These are phyloP conservation scores for Trametes hirsuta DNA, from an alignment of 1,284 basidiomycete genomes.

Conservation along the genomic window DNA sequence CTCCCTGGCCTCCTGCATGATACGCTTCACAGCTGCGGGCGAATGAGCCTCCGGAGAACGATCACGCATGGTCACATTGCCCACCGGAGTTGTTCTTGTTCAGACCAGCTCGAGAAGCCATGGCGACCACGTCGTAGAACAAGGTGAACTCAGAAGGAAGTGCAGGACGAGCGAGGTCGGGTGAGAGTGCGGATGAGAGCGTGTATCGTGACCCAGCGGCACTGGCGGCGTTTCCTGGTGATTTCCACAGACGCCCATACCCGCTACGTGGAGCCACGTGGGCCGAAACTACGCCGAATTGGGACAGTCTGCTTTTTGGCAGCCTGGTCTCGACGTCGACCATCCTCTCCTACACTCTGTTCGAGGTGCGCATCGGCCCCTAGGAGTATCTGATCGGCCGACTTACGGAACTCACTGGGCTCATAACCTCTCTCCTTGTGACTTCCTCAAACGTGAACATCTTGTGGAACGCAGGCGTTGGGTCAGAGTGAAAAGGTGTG, in stretches of 20 bases:
- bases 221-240: constrained; percentile 13
- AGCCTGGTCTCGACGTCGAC: constrained; percentile 5
- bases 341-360: constrained; percentile 9
- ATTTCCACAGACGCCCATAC: constrained; percentile 22
- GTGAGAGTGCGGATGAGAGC: constrained; percentile 4
- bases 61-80: constrained; percentile 17
- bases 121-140: constrained; percentile 22
- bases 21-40: constrained; percentile 83
- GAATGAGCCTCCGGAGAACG: constrained; percentile 7
- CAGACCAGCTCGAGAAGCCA: constrained; percentile 44
- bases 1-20: constrained; percentile 95
- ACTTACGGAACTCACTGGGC: too few species aligned
- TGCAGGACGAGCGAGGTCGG: constrained; percentile 8
- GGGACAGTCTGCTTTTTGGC: constrained; percentile 12
- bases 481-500: constrained; percentile 27
- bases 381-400: background rate
- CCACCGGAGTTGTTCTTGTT: constrained; percentile 87
- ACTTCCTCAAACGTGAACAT: background rate
- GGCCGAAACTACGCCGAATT: background rate
- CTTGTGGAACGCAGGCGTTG: background rate
- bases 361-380: constrained; percentile 1
- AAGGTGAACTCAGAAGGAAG: constrained; percentile 9
- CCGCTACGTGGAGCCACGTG: constrained; percentile 31
- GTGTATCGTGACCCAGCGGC: background rate
- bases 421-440: background rate